Evolutionary conservation across 2,329 filamentous ascomycete genomes (phyloP), one percentile per base, ranked within the genome.

Genomic region (Curvularia verruculosa): DNA sequence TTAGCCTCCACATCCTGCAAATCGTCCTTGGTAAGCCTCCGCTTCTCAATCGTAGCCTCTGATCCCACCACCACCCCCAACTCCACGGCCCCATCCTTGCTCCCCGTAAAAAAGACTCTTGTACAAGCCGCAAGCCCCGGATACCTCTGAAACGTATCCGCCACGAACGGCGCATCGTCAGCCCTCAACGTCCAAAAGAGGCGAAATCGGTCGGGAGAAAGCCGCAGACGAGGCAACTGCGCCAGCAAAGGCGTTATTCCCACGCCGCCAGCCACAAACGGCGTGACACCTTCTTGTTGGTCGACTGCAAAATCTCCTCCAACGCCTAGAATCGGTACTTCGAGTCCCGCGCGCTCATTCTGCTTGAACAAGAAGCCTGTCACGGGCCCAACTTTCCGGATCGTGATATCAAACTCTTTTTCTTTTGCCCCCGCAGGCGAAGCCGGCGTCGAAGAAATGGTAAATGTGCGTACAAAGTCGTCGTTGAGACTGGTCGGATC

Each of bases 391-490:
- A 91, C 84, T 51, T 82, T 85, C 15, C 90, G 79, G 1, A 87
- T 84, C 4, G 90, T 94, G 60, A 96, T 88, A 65, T 93, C 87
- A 54, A 95, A 83, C 66, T 87, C 81, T 34, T 80, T 68, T 2
- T 72, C 70, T 2, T 63, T 36, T 1, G 2, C 15, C 8, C 12
- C 28, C 8, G 8, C 28, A 29, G 19, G 7, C 2, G 19, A 7
- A 15, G 29, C 24, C 1, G 87, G 85, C 1, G 79, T 75, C 2
- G 84, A 90, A 1, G 89, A 90, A 0, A 96, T 83, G 1, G 92
- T 96, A 69, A 96, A 96, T 0, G 91, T 96, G 26, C 92, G 82
- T 4, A 95, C 81, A 60, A 86, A 93, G 71, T 96, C 91, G 70
- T 96, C 92, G 66, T 96, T 96, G 15, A 96, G 74, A 65, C 87